phyloP scores from a whole-genome alignment of 805 yeast species.

The Naumovozyma castellii region DNA sequence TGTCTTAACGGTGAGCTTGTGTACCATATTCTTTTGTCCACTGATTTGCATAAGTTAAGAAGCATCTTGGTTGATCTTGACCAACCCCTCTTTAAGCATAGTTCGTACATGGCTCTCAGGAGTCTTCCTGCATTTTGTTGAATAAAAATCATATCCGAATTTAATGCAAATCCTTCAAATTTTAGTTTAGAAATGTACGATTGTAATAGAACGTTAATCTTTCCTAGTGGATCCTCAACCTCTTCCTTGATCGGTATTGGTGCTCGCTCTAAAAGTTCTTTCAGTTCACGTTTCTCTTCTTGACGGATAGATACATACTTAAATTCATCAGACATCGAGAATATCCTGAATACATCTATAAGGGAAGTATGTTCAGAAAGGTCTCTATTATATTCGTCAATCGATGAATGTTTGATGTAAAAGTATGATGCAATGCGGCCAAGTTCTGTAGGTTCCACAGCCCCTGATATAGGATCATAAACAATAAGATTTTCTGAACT shows the following conservation, averaged over 20 bases:
- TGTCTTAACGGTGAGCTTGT: slow-evolving; percentile 82
- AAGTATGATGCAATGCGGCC: slow-evolving; percentile 83
- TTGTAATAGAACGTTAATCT: slow-evolving; percentile 72
- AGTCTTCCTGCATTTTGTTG: slow-evolving; percentile 90
- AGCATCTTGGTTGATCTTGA: slow-evolving; percentile 47
- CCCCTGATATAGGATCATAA: slow-evolving; percentile 45
- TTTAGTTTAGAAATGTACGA: slow-evolving; percentile 71
- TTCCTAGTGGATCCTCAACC: slow-evolving; percentile 61
- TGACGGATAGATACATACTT: slow-evolving; percentile 72
- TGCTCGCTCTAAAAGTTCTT: slow-evolving; percentile 55
- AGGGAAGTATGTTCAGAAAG: slow-evolving; percentile 57
- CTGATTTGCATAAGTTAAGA: slow-evolving; percentile 66
- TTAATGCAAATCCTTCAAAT: slow-evolving; percentile 81
- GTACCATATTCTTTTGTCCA: slow-evolving; percentile 75
- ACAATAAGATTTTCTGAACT: slow-evolving; percentile 46
- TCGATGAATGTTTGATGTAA: slow-evolving; percentile 69
- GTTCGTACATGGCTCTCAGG: slow-evolving; percentile 75
- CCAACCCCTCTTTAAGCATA: slow-evolving; percentile 65
- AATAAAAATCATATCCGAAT: slow-evolving; percentile 87
- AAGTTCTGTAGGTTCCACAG: slow-evolving; percentile 50
- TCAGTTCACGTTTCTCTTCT: slow-evolving; percentile 73
- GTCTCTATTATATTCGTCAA: slow-evolving; percentile 53
- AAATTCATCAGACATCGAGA: slow-evolving; percentile 79
- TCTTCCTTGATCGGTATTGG: slow-evolving; percentile 82
- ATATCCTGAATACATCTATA: slow-evolving; percentile 67